Conservation (phyloP, 306 rosid species). For the Astragalus membranaceus region DNA sequence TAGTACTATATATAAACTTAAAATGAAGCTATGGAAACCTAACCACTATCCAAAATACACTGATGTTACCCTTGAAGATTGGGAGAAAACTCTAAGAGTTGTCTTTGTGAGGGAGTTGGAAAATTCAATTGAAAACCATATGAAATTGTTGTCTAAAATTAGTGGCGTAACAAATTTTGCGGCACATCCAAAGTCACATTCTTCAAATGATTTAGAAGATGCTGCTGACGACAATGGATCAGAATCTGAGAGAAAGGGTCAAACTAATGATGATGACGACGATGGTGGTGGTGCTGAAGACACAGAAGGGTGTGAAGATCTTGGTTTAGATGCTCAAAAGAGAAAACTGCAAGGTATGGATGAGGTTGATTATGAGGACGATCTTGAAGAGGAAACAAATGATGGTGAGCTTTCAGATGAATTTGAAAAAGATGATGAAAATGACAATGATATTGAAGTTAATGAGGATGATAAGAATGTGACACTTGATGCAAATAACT, state of each 20-base stretch:
- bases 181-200: slow-evolving; percentile 19
- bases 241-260: slow-evolving; percentile 27
- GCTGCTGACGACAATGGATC: slow-evolving; percentile 20
- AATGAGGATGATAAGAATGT: slow-evolving; percentile 3
- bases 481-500: slow-evolving; percentile 19
- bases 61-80: slow-evolving; percentile 41
- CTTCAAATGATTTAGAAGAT: slow-evolving; percentile 39
- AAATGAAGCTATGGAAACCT: slow-evolving; percentile 57
- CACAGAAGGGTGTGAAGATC: slow-evolving; percentile 61
- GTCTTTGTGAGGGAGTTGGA: slow-evolving; percentile 67
- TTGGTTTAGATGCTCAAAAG: slow-evolving; percentile 67
- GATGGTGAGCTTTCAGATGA: slow-evolving; percentile 43
- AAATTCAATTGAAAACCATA: slow-evolving; percentile 59
- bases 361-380: slow-evolving; percentile 91
- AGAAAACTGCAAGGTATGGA: slow-evolving; percentile 59
- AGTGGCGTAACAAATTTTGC: slow-evolving; percentile 52
- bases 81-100: slow-evolving; percentile 54
- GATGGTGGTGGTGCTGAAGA: slow-evolving; percentile 34
- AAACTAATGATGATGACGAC: slow-evolving; percentile 23
- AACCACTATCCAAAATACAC: slow-evolving; percentile 51
- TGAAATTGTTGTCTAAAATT: slow-evolving; percentile 54
- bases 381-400: slow-evolving; percentile 43
- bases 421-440: neutral
- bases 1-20: slow-evolving; percentile 72
- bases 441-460: neutral